phyloP scores from a whole-genome alignment of 2,329 filamentous ascomycete genomes.

The Botrytis fabae region DNA sequence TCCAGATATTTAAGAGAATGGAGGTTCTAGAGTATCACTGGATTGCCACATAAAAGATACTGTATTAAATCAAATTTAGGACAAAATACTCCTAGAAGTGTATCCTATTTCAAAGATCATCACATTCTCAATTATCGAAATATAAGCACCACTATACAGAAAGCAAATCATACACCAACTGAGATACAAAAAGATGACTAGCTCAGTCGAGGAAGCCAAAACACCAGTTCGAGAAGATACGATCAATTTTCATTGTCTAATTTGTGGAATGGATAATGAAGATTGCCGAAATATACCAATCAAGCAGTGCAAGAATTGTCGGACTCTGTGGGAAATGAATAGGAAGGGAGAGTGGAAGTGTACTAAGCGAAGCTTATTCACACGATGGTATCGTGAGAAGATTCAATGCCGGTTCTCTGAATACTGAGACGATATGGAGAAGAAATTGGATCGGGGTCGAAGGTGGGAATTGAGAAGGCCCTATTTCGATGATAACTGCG shows the following conservation, averaged over 20 bases:
- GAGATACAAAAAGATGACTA: not conserved
- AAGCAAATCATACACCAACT: not conserved
- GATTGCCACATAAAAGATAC: not conserved
- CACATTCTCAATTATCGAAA: not conserved
- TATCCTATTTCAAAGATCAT: not conserved
- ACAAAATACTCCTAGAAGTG: not conserved
- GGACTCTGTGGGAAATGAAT: not conserved
- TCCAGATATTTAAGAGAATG: not conserved
- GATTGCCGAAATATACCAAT: not conserved
- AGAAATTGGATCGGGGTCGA: not conserved
- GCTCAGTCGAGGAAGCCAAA: not conserved
- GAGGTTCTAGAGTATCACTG: fast-evolving
- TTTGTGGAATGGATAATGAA: not conserved
- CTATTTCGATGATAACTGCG: too few relatives aligned
- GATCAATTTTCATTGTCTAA: not conserved
- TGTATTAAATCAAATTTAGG: fast-evolving
- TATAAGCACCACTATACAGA: not conserved
- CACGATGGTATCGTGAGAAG: not conserved
- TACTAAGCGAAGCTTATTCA: not conserved
- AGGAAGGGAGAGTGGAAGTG: not conserved
- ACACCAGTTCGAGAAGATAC: not conserved
- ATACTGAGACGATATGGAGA: not conserved
- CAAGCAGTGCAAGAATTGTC: not conserved
- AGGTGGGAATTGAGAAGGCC: not conserved
- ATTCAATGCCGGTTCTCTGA: not conserved